Conservation (phyloP, 768 basidiomycete species). For the Pulveroboletus sp. region DNA sequence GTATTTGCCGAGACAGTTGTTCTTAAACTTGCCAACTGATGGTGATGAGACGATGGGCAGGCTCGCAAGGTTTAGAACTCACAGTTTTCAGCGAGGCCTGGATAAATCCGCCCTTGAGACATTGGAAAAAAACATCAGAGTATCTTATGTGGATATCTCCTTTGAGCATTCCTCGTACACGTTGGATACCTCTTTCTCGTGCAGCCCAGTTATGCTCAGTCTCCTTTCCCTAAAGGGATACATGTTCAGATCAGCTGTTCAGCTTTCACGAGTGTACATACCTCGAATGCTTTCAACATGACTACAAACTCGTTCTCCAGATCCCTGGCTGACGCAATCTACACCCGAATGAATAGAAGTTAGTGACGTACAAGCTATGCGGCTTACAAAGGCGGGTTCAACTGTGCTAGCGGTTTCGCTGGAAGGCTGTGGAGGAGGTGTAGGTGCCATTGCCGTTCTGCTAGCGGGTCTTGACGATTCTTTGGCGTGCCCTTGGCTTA, state of each 20-base stretch:
- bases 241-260: not conserved
- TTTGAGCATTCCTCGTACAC: conserved; percentile 86
- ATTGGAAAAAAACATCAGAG: conserved; percentile 66
- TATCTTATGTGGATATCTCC: conserved; percentile 78
- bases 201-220: conserved; percentile 93
- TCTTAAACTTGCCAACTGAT: conserved; percentile 78
- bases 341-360: conserved; percentile 3
- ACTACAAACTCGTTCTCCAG: conserved; percentile 78
- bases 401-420: conserved; percentile 45
- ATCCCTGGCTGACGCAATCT: conserved; percentile 85
- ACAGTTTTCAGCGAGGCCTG: conserved; percentile 85
- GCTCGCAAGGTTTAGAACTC: conserved; percentile 28
- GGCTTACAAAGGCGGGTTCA: conserved; percentile 65
- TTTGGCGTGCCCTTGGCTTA: conserved; percentile 47
- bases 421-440: conserved; percentile 40
- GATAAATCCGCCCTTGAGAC: conserved; percentile 73
- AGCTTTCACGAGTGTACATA: conserved; percentile 27
- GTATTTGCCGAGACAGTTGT: conserved; percentile 86
- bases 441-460: conserved; percentile 46
- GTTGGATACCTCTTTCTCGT: conserved; percentile 71
- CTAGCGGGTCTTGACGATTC: conserved; percentile 56
- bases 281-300: conserved; percentile 82
- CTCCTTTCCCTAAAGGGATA: conserved; percentile 73
- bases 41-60: not conserved
- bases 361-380: not conserved